Percentiles rank a stretch among this genome's conserved stretches.
phyloP scores from a whole-genome alignment of 2,329 filamentous ascomycete species.

The Lecanicillium sp. region DNA sequence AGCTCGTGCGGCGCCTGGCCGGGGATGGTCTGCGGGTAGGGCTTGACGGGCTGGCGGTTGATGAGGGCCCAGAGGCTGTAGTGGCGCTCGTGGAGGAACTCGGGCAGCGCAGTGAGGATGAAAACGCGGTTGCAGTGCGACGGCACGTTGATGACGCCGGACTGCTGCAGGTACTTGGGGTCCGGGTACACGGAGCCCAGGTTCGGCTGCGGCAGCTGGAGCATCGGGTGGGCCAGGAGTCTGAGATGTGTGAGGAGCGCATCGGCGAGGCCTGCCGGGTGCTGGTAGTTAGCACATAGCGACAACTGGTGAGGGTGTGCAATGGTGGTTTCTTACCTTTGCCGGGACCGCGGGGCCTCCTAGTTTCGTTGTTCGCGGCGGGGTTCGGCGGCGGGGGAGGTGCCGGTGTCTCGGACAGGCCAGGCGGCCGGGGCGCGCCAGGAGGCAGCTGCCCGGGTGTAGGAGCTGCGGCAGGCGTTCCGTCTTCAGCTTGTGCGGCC shows the following conservation, averaged over 20 bases:
- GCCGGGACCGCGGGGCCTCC: conserved; percentile 32
- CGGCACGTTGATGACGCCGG: conserved; percentile 64
- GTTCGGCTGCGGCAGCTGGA: conserved; percentile 57
- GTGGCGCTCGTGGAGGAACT: conserved; percentile 58
- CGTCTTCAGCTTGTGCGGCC: conserved; percentile 3
- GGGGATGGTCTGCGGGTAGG: conserved; percentile 40
- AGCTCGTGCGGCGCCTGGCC: conserved; percentile 54
- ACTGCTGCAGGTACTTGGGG: conserved; percentile 61
- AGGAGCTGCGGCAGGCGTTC: conserved; percentile 1
- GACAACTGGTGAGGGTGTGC: background rate
- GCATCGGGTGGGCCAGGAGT: conserved; percentile 60
- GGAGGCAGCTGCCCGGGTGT: background rate
- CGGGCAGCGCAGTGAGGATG: conserved; percentile 59
- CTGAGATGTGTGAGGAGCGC: conserved; percentile 63
- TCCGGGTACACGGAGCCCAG: conserved; percentile 60
- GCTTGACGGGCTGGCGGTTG: conserved; percentile 58
- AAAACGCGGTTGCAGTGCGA: conserved; percentile 64
- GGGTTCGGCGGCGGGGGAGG: conserved; percentile 20
- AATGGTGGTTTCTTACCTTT: conserved; percentile 31
- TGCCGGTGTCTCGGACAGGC: conserved; percentile 15
- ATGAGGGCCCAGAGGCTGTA: conserved; percentile 72
- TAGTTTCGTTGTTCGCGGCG: conserved; percentile 30
- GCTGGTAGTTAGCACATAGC: conserved; percentile 17
- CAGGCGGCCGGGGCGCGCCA: conserved; percentile 13
- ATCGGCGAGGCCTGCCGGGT: conserved; percentile 42